Percentiles rank a stretch among this genome's conserved stretches.
Evolutionary conservation across 1,139 yeast genomes (phyloP).

Genomic region (Taphrina deformans): DNA sequence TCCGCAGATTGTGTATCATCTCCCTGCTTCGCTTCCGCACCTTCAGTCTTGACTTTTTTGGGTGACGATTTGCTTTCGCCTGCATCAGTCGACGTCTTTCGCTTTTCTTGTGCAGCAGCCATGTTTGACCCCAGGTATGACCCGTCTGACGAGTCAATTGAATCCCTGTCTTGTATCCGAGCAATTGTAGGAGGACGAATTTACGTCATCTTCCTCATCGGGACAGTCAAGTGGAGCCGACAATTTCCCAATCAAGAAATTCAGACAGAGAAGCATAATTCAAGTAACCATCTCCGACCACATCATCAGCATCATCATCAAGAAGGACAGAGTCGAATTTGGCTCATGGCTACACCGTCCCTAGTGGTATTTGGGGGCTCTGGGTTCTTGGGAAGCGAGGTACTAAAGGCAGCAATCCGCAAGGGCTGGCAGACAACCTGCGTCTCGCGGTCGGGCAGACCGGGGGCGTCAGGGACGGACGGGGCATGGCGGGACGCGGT

Average conservation of each 20-base stretch:
- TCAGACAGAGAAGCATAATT: neutral
- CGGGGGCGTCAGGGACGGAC: neutral
- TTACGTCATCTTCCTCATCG: neutral
- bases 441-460: slow-evolving; percentile 22
- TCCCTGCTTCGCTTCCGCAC: neutral
- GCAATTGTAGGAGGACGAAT: neutral
- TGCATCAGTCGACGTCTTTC: neutral
- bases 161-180: too few species aligned
- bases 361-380: slow-evolving; percentile 34
- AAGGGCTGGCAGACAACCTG: slow-evolving; percentile 29
- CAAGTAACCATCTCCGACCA: too few species aligned
- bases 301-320: too few species aligned
- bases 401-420: slow-evolving; percentile 14
- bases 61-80: neutral
- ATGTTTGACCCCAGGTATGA: too few species aligned
- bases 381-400: slow-evolving; percentile 31
- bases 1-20: neutral
- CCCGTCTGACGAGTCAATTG: too few species aligned
- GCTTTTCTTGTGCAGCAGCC: neutral
- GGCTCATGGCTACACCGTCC: neutral
- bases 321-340: too few species aligned
- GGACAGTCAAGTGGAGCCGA: neutral
- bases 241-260: neutral
- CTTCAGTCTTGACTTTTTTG: neutral
- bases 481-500: slow-evolving; percentile 29